phyloP scores from a whole-genome alignment of 2,329 filamentous ascomycete species.

The Colletotrichum abscissum region DNA sequence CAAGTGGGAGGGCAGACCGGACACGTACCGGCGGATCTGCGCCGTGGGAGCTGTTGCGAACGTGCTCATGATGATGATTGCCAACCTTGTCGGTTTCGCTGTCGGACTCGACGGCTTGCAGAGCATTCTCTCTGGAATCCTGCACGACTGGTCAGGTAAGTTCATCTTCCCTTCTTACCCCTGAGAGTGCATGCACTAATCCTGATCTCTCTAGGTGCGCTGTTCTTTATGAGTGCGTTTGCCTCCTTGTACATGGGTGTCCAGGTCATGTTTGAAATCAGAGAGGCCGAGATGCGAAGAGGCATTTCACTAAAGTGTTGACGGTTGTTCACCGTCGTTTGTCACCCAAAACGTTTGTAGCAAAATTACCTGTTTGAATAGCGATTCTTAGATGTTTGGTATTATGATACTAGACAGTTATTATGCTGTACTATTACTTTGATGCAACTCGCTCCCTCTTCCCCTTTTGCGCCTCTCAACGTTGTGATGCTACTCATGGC shows the following conservation, averaged over 20 bases:
- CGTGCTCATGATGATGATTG: slow-evolving; percentile 93
- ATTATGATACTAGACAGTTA: slow-evolving; percentile 9
- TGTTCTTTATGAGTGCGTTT: slow-evolving; percentile 80
- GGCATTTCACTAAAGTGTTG: slow-evolving; percentile 89
- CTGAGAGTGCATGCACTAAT: too few species aligned
- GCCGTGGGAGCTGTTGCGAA: slow-evolving; percentile 85
- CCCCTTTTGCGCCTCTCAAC: not conserved
- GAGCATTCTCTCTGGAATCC: slow-evolving; percentile 79
- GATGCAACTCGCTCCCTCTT: not conserved
- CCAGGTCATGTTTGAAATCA: slow-evolving; percentile 96
- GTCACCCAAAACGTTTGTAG: too few species aligned
- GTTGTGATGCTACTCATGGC: not conserved
- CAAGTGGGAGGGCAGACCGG: slow-evolving; percentile 77
- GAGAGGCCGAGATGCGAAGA: slow-evolving; percentile 84
- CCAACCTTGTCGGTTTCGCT: slow-evolving; percentile 95
- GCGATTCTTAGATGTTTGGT: not conserved
- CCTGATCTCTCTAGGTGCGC: slow-evolving; percentile 60
- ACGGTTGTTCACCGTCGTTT: not conserved
- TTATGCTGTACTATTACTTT: not conserved
- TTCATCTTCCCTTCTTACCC: not conserved
- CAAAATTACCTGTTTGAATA: not conserved
- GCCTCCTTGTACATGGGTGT: slow-evolving; percentile 83
- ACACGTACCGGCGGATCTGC: slow-evolving; percentile 82
- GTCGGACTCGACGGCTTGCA: slow-evolving; percentile 89
- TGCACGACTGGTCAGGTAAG: slow-evolving; percentile 78